phyloP scores from a whole-genome alignment of 1,284 basidiomycete genomes.

The Ceratobasidium sp. region DNA sequence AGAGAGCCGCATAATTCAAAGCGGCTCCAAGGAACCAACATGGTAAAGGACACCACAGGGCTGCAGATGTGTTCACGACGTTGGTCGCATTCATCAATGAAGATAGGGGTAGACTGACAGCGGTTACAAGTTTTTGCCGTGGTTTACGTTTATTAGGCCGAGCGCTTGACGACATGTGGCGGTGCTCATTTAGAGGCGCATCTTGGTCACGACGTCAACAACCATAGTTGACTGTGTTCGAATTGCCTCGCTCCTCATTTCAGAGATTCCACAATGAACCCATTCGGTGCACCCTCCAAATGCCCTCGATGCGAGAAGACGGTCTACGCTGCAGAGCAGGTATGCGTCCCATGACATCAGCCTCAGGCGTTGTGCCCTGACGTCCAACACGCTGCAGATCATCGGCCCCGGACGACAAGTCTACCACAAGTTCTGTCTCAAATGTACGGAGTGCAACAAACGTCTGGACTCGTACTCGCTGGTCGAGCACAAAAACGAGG shows the following conservation, averaged over 20 bases:
- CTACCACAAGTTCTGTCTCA: constrained; percentile 81
- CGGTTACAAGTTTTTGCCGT: too few species aligned
- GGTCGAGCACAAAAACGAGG: constrained; percentile 77
- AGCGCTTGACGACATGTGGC: constrained; percentile 25
- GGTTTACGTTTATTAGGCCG: too few species aligned
- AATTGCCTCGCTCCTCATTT: not conserved
- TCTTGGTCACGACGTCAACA: constrained; percentile 10
- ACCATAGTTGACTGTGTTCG: constrained; percentile 8
- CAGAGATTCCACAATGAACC: constrained; percentile 36
- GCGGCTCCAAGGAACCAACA: too few species aligned
- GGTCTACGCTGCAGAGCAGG: constrained; percentile 84
- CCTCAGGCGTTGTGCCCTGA: constrained; percentile 2
- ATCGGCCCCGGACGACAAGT: constrained; percentile 54
- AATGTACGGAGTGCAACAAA: constrained; percentile 73
- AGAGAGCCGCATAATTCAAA: too few species aligned
- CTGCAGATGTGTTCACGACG: too few species aligned
- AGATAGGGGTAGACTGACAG: too few species aligned
- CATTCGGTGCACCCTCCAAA: constrained; percentile 67
- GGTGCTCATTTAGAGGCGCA: constrained; percentile 21
- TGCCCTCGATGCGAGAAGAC: constrained; percentile 71
- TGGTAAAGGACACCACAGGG: too few species aligned
- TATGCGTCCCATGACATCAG: constrained; percentile 67
- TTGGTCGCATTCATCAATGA: too few species aligned
- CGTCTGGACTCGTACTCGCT: constrained; percentile 74
- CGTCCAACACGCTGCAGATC: constrained; percentile 34